phyloP scores from a whole-genome alignment of 2,329 filamentous ascomycete species.

The Xylariaceae sp. region DNA sequence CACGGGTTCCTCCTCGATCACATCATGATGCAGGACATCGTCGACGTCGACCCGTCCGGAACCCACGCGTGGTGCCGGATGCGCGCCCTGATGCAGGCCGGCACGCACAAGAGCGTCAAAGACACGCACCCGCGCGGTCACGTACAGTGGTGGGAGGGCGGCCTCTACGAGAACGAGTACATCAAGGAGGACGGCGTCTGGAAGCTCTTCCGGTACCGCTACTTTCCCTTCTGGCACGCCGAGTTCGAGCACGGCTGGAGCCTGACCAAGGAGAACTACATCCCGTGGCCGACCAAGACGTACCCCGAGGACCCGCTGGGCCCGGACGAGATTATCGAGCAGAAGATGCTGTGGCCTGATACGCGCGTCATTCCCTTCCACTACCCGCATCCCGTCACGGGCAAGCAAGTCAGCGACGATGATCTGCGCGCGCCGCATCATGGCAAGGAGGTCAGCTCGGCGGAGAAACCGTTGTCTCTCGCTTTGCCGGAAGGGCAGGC shows the following conservation, averaged over 20 bases:
- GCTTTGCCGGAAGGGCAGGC: constrained; percentile 32
- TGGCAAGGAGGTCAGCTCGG: constrained; percentile 35
- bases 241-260: constrained; percentile 50
- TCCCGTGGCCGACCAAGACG: constrained; percentile 44
- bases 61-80: constrained; percentile 47
- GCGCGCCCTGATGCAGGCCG: constrained; percentile 46
- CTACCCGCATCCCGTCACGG: constrained; percentile 47
- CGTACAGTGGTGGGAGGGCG: constrained; percentile 55
- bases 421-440: constrained; percentile 44
- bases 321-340: constrained; percentile 48
- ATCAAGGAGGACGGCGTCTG: constrained; percentile 51
- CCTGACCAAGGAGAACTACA: constrained; percentile 48
- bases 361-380: constrained; percentile 51
- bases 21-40: constrained; percentile 53
- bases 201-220: constrained; percentile 50
- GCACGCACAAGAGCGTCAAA: constrained; percentile 47
- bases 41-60: constrained; percentile 44
- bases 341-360: constrained; percentile 54
- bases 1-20: constrained; percentile 54
- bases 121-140: constrained; percentile 47
- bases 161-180: constrained; percentile 56
- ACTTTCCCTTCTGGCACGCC: constrained; percentile 56
- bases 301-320: constrained; percentile 47
- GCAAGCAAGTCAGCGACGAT: constrained; percentile 37
- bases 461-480: constrained; percentile 38